Conservation (phyloP, 2,329 filamentous ascomycete species). For the Fusarium pseudoanthophilum region DNA sequence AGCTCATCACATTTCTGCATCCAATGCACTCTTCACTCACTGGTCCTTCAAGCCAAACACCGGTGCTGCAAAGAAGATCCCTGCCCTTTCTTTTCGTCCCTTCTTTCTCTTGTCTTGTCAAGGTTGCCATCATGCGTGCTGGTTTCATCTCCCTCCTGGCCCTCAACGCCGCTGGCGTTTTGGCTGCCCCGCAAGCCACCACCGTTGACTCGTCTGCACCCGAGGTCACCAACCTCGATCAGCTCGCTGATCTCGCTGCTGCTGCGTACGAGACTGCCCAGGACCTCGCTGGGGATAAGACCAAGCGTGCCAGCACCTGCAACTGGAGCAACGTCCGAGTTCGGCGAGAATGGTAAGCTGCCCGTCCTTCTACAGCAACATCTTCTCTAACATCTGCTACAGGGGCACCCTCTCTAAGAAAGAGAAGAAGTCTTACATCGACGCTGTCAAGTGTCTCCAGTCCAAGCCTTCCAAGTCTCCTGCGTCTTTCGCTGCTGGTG, state of each 20-base stretch:
- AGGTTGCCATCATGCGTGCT: constrained; percentile 36
- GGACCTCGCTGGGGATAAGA: constrained; percentile 20
- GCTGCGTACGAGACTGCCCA: constrained; percentile 42
- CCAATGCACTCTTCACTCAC: constrained; percentile 1
- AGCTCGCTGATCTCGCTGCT: constrained; percentile 36
- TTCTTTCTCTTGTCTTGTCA: background rate
- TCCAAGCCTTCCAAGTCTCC: constrained; percentile 50
- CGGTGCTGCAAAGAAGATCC: constrained; percentile 18
- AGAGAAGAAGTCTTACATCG: constrained; percentile 53
- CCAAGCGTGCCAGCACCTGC: constrained; percentile 42
- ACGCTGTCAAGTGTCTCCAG: constrained; percentile 58
- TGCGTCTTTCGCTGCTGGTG: constrained; percentile 52
- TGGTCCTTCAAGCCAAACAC: constrained; percentile 3
- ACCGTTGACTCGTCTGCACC: constrained; percentile 23
- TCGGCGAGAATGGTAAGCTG: constrained; percentile 47
- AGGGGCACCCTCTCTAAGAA: constrained; percentile 42
- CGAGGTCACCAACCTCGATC: constrained; percentile 36
- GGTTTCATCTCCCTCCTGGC: constrained; percentile 34
- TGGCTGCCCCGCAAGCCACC: constrained; percentile 32
- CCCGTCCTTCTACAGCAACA: too few species aligned
- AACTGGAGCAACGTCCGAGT: constrained; percentile 46
- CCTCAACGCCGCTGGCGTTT: constrained; percentile 37
- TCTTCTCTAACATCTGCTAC: background rate
- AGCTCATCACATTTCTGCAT: constrained; percentile 18
- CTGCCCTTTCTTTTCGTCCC: constrained; percentile 4